Evolutionary conservation across 306 rosid species (phyloP).

Genomic region (Hylodesmum podocarpum): DNA sequence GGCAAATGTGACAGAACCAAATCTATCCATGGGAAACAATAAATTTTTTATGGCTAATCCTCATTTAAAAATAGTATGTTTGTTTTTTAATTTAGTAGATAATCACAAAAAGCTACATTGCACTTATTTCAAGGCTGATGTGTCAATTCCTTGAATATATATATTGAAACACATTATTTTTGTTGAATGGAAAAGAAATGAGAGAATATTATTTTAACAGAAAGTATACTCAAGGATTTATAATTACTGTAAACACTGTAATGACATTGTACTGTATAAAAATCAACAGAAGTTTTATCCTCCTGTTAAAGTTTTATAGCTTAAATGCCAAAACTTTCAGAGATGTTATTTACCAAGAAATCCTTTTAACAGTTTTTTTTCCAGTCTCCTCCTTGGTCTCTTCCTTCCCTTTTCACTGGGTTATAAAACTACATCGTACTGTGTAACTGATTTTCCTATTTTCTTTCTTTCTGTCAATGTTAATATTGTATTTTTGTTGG

Average conservation of each 20-base stretch:
- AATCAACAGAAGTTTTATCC: background rate
- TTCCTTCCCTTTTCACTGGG: background rate
- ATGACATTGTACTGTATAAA: background rate
- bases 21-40: background rate
- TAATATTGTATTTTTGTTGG: background rate
- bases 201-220: background rate
- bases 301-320: no score
- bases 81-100: background rate
- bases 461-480: background rate
- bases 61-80: background rate
- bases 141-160: slow-evolving; percentile 12
- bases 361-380: background rate
- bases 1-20: background rate
- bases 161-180: background rate
- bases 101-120: background rate
- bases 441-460: background rate
- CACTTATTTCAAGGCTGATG: background rate
- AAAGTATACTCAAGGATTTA: background rate
- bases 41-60: background rate
- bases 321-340: no score
- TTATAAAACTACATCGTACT: background rate
- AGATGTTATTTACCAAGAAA: background rate
- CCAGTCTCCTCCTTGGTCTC: background rate
- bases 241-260: background rate
- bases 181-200: background rate